Base-by-base conservation (phyloP, 1,284 basidiomycete species). In the Cyathus olla region DNA sequence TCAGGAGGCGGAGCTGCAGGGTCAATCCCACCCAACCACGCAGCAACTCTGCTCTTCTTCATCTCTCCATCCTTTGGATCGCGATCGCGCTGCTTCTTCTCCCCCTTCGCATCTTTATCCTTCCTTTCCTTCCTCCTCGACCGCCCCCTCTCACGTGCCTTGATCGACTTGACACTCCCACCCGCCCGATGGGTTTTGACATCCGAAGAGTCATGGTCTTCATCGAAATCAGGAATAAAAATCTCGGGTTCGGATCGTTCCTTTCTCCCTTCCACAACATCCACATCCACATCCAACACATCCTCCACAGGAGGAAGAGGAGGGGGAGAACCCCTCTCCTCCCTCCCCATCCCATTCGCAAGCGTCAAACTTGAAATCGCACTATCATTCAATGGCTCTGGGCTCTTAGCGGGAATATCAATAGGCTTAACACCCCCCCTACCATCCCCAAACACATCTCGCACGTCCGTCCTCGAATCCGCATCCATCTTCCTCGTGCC, bases 341-440 rank as follows among this genome's bases (percentile, higher is more conserved):
- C 31, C 31, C 31, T 35, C 31, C 13, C 31, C 31, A 8, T 13
- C 65, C 71, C 77, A 56, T 87, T 87, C 2, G 87, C 88, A n/a
- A 93, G 80, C 15, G 90, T 90, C 64, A 93, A 73, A 69, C 91
- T 93, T 44, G 91, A 92, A 53, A 92, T 93, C 27, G 89, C 91
- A 50, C 88, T 90, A 66, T 93, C 91, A 60, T 90, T 86, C 60
- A 85, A 74, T 13, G 83, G 81, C 55, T 86, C 87, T 35, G 74
- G 72, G 58, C 79, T 70, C 46, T 71, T 77, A 46, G 65, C 65
- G 44, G 76, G 84, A 47, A 86, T 88, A 22, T 77, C 72, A 56
- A 87, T 86, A 15, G 81, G 80, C 22, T 65, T 64, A 39, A 56
- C 55, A 26, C 63, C 62, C 21, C 63, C 70, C 53, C 61, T 60